A percentile compares a stretch with the other conserved stretches of the same genome.
phyloP scores from a whole-genome alignment of 2,329 filamentous ascomycete species.

The Scopulariopsis brevicaulis region DNA sequence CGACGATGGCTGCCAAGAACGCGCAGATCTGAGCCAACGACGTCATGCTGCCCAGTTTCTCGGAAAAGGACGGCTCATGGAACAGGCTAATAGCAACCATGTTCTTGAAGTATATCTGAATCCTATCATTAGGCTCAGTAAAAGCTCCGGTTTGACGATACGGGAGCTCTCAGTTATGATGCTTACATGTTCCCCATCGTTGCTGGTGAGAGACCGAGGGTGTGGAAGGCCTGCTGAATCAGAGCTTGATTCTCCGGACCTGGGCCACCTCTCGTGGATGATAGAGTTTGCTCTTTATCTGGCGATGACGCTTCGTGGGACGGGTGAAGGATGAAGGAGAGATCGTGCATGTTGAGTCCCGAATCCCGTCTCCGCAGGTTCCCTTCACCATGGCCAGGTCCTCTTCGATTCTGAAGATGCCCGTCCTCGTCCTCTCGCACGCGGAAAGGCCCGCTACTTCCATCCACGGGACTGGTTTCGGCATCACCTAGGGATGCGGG shows the following conservation, averaged over 20 bases:
- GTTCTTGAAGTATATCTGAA: constrained; percentile 16
- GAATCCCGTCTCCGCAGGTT: neutral
- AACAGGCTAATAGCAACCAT: constrained; percentile 20
- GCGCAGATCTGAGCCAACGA: constrained; percentile 10
- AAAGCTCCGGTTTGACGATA: neutral
- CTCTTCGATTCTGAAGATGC: neutral
- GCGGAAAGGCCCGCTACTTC: neutral
- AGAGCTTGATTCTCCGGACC: neutral
- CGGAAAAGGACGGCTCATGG: constrained; percentile 14
- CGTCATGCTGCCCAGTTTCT: constrained; percentile 11
- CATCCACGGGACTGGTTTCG: neutral
- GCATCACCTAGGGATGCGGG: neutral
- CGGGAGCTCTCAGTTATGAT: neutral
- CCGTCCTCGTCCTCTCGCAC: neutral
- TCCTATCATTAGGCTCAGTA: constrained; percentile 4
- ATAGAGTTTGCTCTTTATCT: constrained; percentile 1
- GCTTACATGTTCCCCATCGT: neutral
- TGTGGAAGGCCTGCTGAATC: neutral
- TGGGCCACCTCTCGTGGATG: neutral
- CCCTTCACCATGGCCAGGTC: constrained; percentile 2
- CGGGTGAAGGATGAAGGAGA: constrained; percentile 14
- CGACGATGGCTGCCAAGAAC: constrained; percentile 18
- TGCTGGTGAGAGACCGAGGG: neutral
- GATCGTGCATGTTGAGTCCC: constrained; percentile 6
- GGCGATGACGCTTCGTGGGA: constrained; percentile 11